These are phyloP conservation scores for Acidomyces sp. DNA, from an alignment of 495 filamentous ascomycete species.

Conservation along the genomic window DNA sequence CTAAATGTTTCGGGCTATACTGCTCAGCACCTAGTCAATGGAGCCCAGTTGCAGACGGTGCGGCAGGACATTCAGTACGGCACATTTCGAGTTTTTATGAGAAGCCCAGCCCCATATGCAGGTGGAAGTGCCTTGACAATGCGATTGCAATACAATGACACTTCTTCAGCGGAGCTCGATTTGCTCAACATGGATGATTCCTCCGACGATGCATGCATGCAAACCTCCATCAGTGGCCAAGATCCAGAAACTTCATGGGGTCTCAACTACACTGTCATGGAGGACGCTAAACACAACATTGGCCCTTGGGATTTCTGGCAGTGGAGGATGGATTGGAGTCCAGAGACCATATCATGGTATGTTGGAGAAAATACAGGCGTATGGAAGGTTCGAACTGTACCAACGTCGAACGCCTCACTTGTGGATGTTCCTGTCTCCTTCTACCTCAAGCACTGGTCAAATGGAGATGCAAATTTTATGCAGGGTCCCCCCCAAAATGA, in stretches of 20 bases:
- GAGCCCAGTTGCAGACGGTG: constrained; percentile 23
- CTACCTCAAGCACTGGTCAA: constrained; percentile 32
- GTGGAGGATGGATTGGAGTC: constrained; percentile 32
- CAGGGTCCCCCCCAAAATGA: constrained; percentile 26
- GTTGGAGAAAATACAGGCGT: constrained; percentile 16
- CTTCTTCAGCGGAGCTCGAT: constrained; percentile 26
- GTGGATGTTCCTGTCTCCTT: constrained; percentile 24
- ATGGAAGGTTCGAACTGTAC: constrained; percentile 19
- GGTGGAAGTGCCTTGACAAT: constrained; percentile 30
- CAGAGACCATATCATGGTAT: constrained; percentile 25
- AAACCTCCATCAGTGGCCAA: constrained; percentile 26
- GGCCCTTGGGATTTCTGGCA: constrained; percentile 29
- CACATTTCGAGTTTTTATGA: constrained; percentile 27
- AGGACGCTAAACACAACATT: constrained; percentile 6
- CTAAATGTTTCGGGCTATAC: constrained; percentile 9
- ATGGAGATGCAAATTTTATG: constrained; percentile 26
- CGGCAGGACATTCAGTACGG: constrained; percentile 32
- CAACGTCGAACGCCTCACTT: constrained; percentile 3
- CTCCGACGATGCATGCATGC: constrained; percentile 23
- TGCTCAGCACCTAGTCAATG: constrained; percentile 26
- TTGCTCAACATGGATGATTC: constrained; percentile 27
- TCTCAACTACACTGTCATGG: constrained; percentile 25
- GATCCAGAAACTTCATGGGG: constrained; percentile 21
- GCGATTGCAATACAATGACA: constrained; percentile 29
- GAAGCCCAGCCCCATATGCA: constrained; percentile 16